These are phyloP conservation scores for Botrytis cinerea DNA, from an alignment of 2,329 filamentous ascomycete species.

Conservation along the genomic window DNA sequence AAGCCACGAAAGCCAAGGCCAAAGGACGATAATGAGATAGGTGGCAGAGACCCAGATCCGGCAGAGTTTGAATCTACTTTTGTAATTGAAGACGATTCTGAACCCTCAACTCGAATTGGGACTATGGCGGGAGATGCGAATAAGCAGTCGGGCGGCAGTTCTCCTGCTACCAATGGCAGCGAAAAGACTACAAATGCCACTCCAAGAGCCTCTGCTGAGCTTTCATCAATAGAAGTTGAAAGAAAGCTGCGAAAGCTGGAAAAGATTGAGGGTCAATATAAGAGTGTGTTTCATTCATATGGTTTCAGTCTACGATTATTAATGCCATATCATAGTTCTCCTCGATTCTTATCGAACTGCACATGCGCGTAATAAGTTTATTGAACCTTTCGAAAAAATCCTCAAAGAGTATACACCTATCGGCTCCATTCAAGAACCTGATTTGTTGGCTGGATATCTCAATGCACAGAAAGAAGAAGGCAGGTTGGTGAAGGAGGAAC, in stretches of 20 bases:
- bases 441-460: slow-evolving; percentile 84
- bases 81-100: slow-evolving; percentile 77
- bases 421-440: slow-evolving; percentile 82
- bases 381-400: slow-evolving; percentile 90
- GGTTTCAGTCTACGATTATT: slow-evolving; percentile 22
- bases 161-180: slow-evolving; percentile 36
- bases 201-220: slow-evolving; percentile 33
- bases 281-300: slow-evolving; percentile 56
- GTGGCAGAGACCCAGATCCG: slow-evolving; percentile 63
- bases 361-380: slow-evolving; percentile 80
- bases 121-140: slow-evolving; percentile 46
- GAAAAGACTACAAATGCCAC: slow-evolving; percentile 34
- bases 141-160: slow-evolving; percentile 30
- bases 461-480: slow-evolving; percentile 82
- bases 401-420: slow-evolving; percentile 91
- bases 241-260: slow-evolving; percentile 82
- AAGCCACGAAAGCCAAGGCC: slow-evolving; percentile 35
- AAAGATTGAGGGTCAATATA: slow-evolving; percentile 84
- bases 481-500: slow-evolving; percentile 91
- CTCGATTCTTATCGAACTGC: slow-evolving; percentile 90
- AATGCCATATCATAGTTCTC: slow-evolving; percentile 59
- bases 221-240: slow-evolving; percentile 74
- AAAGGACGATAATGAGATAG: slow-evolving; percentile 37
- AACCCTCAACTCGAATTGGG: slow-evolving; percentile 61
- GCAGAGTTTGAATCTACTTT: slow-evolving; percentile 86